phyloP scores from a whole-genome alignment of 768 basidiomycete species.

The Collybia sordida region DNA sequence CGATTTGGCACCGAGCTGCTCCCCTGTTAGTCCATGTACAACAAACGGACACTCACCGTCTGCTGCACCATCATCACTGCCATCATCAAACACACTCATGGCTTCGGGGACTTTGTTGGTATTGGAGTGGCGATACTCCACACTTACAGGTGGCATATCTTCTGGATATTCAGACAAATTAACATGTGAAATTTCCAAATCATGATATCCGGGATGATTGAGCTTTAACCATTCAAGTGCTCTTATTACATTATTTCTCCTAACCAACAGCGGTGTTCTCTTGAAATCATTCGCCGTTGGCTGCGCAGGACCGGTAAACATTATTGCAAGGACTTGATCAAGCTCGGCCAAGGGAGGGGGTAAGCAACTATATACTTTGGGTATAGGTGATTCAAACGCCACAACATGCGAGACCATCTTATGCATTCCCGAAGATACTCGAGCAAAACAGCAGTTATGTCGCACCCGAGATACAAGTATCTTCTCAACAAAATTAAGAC shows the following conservation, averaged over 20 bases:
- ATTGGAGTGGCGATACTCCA: conserved; percentile 18
- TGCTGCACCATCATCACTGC: conserved; percentile 19
- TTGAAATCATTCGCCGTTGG: conserved; percentile 18
- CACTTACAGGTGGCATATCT: conserved; percentile 14
- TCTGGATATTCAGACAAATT: conserved; percentile 20
- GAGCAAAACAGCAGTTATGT: conserved; percentile 26
- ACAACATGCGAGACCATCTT: conserved; percentile 30
- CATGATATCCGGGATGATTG: conserved; percentile 30
- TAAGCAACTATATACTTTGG: conserved; percentile 26
- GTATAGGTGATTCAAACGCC: conserved; percentile 22
- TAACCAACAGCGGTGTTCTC: conserved; percentile 27
- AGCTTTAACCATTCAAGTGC: conserved; percentile 31
- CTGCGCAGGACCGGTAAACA: conserved; percentile 25
- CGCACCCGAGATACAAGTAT: too few relatives aligned
- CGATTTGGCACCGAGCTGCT: conserved; percentile 12
- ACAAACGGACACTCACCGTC: conserved; percentile 31
- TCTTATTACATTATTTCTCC: conserved; percentile 14
- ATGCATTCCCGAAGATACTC: conserved; percentile 20
- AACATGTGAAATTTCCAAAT: conserved; percentile 24
- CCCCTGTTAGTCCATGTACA: conserved; percentile 31
- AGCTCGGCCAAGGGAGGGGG: conserved; percentile 16
- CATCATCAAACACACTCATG: conserved; percentile 19
- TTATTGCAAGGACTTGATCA: conserved; percentile 19
- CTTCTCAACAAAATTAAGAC: conserved; percentile 26
- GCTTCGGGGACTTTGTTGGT: conserved; percentile 11